phyloP scores from a whole-genome alignment of 2,329 filamentous ascomycete species.

The Paracoccidioides lutzii region DNA sequence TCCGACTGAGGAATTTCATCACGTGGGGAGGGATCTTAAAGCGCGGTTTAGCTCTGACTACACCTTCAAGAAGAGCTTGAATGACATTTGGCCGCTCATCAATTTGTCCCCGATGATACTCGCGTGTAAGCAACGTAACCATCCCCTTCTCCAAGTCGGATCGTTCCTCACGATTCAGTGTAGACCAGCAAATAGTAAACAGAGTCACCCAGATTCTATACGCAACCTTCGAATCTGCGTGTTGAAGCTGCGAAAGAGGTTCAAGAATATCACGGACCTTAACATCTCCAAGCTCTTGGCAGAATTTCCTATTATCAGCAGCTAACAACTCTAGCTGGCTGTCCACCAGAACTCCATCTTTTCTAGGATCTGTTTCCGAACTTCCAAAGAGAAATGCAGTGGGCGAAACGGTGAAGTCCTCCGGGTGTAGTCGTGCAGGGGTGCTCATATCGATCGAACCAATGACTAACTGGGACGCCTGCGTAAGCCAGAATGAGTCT shows the following conservation, averaged over 20 bases:
- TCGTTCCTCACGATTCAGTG: conserved; percentile 74
- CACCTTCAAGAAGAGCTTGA: conserved; percentile 78
- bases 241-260: conserved; percentile 81
- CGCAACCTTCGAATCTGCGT: conserved; percentile 67
- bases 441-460: conserved; percentile 78
- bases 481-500: conserved; percentile 93
- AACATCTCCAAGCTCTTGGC: conserved; percentile 69
- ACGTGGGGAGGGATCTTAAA: conserved; percentile 93
- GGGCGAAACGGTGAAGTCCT: conserved; percentile 71
- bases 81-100: conserved; percentile 94
- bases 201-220: conserved; percentile 82
- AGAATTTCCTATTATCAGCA: conserved; percentile 66
- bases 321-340: conserved; percentile 72
- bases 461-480: conserved; percentile 85
- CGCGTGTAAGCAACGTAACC: conserved; percentile 81
- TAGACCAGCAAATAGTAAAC: conserved; percentile 91
- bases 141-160: conserved; percentile 82
- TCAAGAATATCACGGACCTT: conserved; percentile 81
- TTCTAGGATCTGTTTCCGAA: conserved; percentile 56
- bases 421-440: conserved; percentile 62
- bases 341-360: conserved; percentile 58
- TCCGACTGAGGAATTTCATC: conserved; percentile 86
- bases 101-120: conserved; percentile 87
- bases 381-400: conserved; percentile 60
- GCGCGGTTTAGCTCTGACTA: conserved; percentile 68